These are phyloP conservation scores for Fermentozyma sake DNA, from an alignment of 1,139 yeast species.

Conservation along the genomic window DNA sequence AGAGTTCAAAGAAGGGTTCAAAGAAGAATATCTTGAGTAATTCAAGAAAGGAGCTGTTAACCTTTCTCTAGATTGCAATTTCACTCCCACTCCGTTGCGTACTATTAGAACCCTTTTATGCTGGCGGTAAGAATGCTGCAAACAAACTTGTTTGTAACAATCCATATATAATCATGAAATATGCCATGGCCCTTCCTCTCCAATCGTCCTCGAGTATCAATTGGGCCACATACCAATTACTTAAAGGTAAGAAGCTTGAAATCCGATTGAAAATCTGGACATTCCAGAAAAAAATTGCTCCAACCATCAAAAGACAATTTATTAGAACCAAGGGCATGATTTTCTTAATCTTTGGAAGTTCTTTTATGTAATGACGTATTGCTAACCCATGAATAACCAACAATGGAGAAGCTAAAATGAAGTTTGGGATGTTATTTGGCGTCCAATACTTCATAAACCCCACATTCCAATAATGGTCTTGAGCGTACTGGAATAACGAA, in stretches of 20 bases:
- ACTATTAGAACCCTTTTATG: slow-evolving; percentile 27
- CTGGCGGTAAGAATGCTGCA: slow-evolving; percentile 73
- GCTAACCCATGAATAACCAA: slow-evolving; percentile 33
- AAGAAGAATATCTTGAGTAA: too few relatives aligned
- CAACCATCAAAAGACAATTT: slow-evolving; percentile 37
- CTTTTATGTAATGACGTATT: slow-evolving; percentile 26
- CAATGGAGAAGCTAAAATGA: slow-evolving; percentile 72
- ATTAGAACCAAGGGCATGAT: slow-evolving; percentile 32
- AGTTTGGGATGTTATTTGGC: slow-evolving; percentile 73
- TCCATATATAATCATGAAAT: slow-evolving; percentile 51
- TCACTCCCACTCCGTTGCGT: slow-evolving; percentile 1
- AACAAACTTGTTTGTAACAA: slow-evolving; percentile 57
- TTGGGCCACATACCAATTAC: slow-evolving; percentile 64
- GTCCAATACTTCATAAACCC: slow-evolving; percentile 88
- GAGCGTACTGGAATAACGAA: slow-evolving; percentile 71
- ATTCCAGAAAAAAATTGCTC: slow-evolving; percentile 66
- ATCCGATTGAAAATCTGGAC: slow-evolving; percentile 83
- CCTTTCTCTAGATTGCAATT: too few relatives aligned
- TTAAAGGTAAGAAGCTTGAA: slow-evolving; percentile 69
- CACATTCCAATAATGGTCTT: slow-evolving; percentile 74
- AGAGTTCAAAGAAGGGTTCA: too few relatives aligned
- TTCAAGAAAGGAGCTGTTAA: too few relatives aligned
- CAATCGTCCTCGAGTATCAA: slow-evolving; percentile 8
- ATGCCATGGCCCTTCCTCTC: slow-evolving; percentile 24
- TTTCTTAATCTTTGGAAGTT: slow-evolving; percentile 30